Conservation (phyloP, 2,329 filamentous ascomycete species). For the Leptographium wingfieldii region DNA sequence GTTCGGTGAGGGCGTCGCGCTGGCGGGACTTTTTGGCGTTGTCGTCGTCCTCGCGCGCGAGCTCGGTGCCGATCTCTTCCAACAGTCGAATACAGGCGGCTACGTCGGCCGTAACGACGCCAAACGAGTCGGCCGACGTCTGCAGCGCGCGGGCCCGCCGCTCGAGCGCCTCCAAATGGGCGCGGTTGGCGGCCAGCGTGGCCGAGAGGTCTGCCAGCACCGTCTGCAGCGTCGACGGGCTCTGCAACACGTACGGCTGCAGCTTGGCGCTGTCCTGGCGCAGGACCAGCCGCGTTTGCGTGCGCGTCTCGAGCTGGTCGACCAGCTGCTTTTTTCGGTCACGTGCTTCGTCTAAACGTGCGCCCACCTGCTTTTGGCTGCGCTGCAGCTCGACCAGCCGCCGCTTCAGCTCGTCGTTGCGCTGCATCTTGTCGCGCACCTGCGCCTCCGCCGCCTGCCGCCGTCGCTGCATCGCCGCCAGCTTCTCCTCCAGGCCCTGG, state of each 20-base stretch:
- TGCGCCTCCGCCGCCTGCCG: slow-evolving; percentile 69
- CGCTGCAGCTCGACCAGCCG: slow-evolving; percentile 67
- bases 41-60: slow-evolving; percentile 86
- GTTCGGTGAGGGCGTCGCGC: slow-evolving; percentile 74
- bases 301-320: slow-evolving; percentile 57
- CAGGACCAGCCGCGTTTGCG: slow-evolving; percentile 53
- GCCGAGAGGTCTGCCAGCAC: slow-evolving; percentile 71
- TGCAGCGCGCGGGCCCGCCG: slow-evolving; percentile 79
- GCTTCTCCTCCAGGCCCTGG: slow-evolving; percentile 66
- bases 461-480: slow-evolving; percentile 71
- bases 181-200: slow-evolving; percentile 64
- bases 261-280: slow-evolving; percentile 82
- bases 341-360: slow-evolving; percentile 72
- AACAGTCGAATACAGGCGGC: slow-evolving; percentile 78
- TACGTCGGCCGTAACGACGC: slow-evolving; percentile 73
- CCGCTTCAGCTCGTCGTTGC: slow-evolving; percentile 79
- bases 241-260: slow-evolving; percentile 83
- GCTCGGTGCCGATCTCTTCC: slow-evolving; percentile 72
- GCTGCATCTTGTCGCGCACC: slow-evolving; percentile 70
- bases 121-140: slow-evolving; percentile 82
- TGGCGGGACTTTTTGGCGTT: slow-evolving; percentile 67
- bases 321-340: slow-evolving; percentile 68
- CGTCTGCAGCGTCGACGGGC: slow-evolving; percentile 69
- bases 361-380: slow-evolving; percentile 70
- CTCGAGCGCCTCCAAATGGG: slow-evolving; percentile 78